phyloP scores from a whole-genome alignment of 2,329 filamentous ascomycete genomes.

The Elsinoe perseae region DNA sequence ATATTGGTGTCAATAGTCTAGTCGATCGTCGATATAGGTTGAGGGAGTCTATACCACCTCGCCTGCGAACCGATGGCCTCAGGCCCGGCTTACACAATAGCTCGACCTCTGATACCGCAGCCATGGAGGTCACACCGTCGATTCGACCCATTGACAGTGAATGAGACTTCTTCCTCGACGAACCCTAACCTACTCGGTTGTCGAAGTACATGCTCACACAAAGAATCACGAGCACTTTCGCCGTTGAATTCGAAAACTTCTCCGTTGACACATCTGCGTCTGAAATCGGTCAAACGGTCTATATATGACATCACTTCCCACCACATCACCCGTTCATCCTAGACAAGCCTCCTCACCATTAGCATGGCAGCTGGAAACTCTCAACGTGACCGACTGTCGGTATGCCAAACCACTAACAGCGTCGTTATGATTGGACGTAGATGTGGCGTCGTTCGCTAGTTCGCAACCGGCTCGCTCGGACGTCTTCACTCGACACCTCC shows the following conservation, averaged over 20 bases:
- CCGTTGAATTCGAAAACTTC: conserved; percentile 3
- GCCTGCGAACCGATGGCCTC: background rate
- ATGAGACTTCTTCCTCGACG: background rate
- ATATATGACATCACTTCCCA: conserved; percentile 4
- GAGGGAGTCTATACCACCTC: background rate
- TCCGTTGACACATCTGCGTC: conserved; percentile 1
- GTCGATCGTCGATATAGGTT: background rate
- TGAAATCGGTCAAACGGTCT: background rate
- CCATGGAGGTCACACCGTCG: background rate
- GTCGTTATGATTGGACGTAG: background rate
- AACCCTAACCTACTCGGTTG: background rate
- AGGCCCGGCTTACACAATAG: no score
- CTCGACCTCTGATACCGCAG: background rate
- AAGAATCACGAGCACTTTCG: conserved; percentile 6
- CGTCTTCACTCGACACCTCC: background rate
- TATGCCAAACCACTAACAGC: background rate
- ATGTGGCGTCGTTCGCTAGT: background rate
- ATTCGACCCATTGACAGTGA: background rate
- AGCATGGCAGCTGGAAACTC: background rate
- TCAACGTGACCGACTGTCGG: background rate
- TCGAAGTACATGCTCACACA: background rate
- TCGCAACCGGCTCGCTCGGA: conserved; percentile 1
- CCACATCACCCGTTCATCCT: background rate
- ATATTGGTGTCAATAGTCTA: background rate
- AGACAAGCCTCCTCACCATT: background rate